Percentiles rank a stretch among this genome's conserved stretches.
phyloP scores from a whole-genome alignment of 495 filamentous ascomycete genomes.

The Neurospora intermedia region DNA sequence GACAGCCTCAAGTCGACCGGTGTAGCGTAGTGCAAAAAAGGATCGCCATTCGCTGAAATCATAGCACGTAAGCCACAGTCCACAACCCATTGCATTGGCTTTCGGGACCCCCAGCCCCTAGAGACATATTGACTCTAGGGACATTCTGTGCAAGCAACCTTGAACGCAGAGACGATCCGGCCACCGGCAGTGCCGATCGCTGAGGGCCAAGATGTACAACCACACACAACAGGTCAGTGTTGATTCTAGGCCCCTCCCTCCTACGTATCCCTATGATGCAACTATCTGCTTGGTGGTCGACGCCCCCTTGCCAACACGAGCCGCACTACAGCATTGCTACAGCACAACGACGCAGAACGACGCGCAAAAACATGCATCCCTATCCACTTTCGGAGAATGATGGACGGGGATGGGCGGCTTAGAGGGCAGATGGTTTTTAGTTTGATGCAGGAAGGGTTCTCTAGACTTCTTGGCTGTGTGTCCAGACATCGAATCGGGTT shows the following conservation, averaged over 20 bases:
- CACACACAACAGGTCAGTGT: not conserved
- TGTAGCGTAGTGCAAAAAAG: not conserved
- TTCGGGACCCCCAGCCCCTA: not conserved
- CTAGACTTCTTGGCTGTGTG: not conserved
- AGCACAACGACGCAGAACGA: not conserved
- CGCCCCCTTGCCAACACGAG: not conserved
- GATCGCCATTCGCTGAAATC: not conserved
- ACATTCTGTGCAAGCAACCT: not conserved
- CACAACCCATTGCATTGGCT: not conserved
- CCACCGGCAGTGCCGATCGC: not conserved
- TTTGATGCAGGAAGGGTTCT: not conserved
- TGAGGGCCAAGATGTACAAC: not conserved
- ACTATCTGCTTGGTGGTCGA: not conserved
- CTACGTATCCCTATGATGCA: not conserved
- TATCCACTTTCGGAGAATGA: not conserved
- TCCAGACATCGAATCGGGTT: not conserved
- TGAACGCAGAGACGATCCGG: not conserved
- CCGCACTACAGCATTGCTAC: not conserved
- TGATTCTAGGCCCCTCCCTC: not conserved
- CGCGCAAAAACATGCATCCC: not conserved
- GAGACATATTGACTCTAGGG: not conserved
- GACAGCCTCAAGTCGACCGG: not conserved
- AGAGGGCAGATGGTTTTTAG: not conserved
- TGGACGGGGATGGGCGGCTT: not conserved
- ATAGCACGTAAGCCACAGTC: not conserved